A percentile compares a stretch with the other conserved stretches of the same genome.
phyloP scores from a whole-genome alignment of 2,329 filamentous ascomycete species.

The Colletotrichum costaricense region DNA sequence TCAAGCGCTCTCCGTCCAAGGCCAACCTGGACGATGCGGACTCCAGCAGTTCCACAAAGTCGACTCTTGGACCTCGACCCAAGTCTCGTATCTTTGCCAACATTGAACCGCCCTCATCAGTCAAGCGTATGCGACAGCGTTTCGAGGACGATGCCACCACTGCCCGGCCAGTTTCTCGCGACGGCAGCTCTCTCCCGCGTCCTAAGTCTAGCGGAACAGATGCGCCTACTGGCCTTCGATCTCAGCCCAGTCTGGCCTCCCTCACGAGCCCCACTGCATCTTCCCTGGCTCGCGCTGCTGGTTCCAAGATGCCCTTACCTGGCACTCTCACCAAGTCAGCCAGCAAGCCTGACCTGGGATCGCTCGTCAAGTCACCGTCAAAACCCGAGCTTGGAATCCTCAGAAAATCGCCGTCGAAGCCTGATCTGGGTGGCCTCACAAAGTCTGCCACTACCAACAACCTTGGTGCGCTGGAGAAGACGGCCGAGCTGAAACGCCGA shows the following conservation, averaged over 20 bases:
- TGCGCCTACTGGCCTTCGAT: constrained; percentile 48
- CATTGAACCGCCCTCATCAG: constrained; percentile 51
- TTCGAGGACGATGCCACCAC: constrained; percentile 77
- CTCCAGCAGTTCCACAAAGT: constrained; percentile 50
- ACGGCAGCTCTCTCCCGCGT: constrained; percentile 60
- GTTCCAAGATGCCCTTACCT: constrained; percentile 63
- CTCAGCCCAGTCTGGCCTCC: constrained; percentile 63
- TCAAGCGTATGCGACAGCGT: constrained; percentile 79
- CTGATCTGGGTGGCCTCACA: constrained; percentile 49
- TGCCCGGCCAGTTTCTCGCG: constrained; percentile 68
- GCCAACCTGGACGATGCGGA: constrained; percentile 73
- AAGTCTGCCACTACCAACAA: constrained; percentile 64
- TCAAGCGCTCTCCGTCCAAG: constrained; percentile 60
- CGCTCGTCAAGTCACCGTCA: constrained; percentile 58
- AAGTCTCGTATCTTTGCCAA: constrained; percentile 36
- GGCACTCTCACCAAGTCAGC: constrained; percentile 49
- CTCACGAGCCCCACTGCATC: constrained; percentile 84
- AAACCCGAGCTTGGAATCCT: constrained; percentile 53
- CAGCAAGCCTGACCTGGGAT: constrained; percentile 34
- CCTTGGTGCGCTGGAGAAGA: constrained; percentile 45
- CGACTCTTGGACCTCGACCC: constrained; percentile 4
- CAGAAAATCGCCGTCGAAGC: constrained; percentile 66
- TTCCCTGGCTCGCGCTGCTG: constrained; percentile 72
- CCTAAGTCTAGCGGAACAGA: constrained; percentile 58
- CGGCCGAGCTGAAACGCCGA: constrained; percentile 47